Evolutionary conservation across 2,329 filamentous ascomycete genomes (phyloP), one percentile per base, ranked within the genome.

Genomic region (Cercospora nicotianae): DNA sequence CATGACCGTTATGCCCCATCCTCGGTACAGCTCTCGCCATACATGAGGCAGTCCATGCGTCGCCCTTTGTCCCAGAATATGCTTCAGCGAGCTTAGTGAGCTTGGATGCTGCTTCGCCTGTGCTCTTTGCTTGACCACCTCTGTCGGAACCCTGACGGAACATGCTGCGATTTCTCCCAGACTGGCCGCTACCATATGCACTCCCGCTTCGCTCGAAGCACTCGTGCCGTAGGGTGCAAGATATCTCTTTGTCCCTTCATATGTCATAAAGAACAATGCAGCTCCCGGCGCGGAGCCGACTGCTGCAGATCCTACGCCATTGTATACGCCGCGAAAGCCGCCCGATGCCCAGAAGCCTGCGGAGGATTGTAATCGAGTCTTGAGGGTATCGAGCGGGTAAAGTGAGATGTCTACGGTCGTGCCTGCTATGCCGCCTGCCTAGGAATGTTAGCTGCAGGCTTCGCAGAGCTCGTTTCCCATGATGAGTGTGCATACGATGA

Each of bases 351-450:
- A 88, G 84, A 97, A 93, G 79, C 90, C 89, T 66, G 85, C 79
- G 59, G 87, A 87, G 71, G 93, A 93, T 83, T 99, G 95, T 6
- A 99, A 92, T 16, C 95, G 93, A 53, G 96, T 99, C 83, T 99
- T 99, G 78, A 99, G 90, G 0, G 95, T 99, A 86, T 99, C 96
- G 85, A 99, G 93, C 0, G 95, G 95, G 84, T 92, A 99, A 78
- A 99, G 92, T 65, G 93, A 93, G 76, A 97, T 90, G 87, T 99
- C 95, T 80, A 98, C 95, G 13, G 94, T 96, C 59, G 95, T 95
- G 78, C 95, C 95, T 73, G 95, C 95, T 73, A 97, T 84, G 77
- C 90, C 95, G 80, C 95, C 95, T 74, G 95, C 93, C 85, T 90
- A 75, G 58, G 60, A 23, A 63, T 59, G 64, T 69, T 60, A 75